Percentiles rank a stretch among this genome's conserved stretches.
These are phyloP conservation scores for Corchorus capsularis DNA, from an alignment of 345 rosid species.

Conservation along the genomic window DNA sequence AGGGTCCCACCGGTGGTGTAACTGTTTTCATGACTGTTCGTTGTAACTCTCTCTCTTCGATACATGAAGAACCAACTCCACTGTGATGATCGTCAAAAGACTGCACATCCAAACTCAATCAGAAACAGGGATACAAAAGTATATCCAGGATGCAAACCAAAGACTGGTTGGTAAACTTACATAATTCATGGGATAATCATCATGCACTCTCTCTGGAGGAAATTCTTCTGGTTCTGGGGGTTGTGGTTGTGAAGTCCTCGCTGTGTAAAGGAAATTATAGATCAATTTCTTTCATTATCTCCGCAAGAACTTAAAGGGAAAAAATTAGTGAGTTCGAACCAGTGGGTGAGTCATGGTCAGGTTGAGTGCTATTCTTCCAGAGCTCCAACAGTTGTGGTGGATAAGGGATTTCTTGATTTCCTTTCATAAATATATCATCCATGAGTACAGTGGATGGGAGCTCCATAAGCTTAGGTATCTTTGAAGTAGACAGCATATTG, in stretches of 20 bases:
- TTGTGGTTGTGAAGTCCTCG: slow-evolving; percentile 44
- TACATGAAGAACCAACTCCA: slow-evolving; percentile 45
- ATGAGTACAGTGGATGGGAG: slow-evolving; percentile 62
- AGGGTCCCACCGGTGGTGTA: no score
- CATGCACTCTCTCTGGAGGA: slow-evolving; percentile 36
- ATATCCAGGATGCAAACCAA: slow-evolving; percentile 14
- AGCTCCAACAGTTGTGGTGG: slow-evolving; percentile 65
- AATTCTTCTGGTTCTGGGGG: slow-evolving; percentile 53
- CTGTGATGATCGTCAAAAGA: slow-evolving; percentile 50
- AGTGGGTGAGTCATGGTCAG: slow-evolving; percentile 54
- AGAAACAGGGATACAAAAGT: slow-evolving; percentile 18
- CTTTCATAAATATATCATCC: slow-evolving; percentile 39
- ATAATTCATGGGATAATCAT: slow-evolving; percentile 41
- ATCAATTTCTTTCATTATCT: slow-evolving; percentile 21
- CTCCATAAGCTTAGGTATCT: slow-evolving; percentile 60
- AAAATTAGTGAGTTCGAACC: slow-evolving; percentile 42
- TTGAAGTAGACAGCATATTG: slow-evolving; percentile 36
- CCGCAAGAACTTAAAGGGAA: slow-evolving; percentile 20
- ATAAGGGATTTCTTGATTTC: slow-evolving; percentile 46
- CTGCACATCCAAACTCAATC: slow-evolving; percentile 39
- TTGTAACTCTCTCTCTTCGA: slow-evolving; percentile 48
- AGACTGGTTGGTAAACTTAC: slow-evolving; percentile 42
- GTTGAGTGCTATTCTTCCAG: slow-evolving; percentile 61
- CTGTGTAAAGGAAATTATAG: slow-evolving; percentile 40
- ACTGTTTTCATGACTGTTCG: slow-evolving; percentile 21